These are phyloP conservation scores for Solanum lycopersicoides DNA, from an alignment of 257 asterid species.

Conservation along the genomic window DNA sequence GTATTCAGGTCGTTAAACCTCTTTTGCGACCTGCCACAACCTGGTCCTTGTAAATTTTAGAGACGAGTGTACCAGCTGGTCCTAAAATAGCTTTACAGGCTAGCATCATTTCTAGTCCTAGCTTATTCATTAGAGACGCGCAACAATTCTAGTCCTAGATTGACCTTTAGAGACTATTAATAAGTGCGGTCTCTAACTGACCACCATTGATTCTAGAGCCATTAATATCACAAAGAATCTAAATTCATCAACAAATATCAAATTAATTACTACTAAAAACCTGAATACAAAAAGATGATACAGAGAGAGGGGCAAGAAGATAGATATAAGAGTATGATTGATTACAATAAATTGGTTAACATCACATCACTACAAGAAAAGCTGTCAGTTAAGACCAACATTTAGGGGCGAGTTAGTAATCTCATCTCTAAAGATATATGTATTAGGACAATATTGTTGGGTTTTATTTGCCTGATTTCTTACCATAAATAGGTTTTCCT, in stretches of 20 bases:
- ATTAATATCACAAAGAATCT: background rate
- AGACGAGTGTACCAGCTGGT: background rate
- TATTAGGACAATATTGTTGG: too few relatives aligned
- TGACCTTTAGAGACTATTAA: background rate
- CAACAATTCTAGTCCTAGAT: background rate
- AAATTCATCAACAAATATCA: background rate
- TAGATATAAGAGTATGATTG: background rate
- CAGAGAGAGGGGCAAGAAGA: background rate
- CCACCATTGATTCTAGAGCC: background rate
- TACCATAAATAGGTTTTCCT: too few relatives aligned
- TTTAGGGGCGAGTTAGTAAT: too few relatives aligned
- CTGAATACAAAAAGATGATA: too few relatives aligned
- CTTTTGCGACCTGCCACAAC: background rate
- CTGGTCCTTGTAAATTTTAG: background rate
- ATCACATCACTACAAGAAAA: background rate
- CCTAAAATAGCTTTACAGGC: background rate
- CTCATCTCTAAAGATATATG: too few relatives aligned
- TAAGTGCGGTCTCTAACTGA: background rate
- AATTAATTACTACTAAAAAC: too few relatives aligned
- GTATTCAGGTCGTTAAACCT: background rate
- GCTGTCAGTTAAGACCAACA: too few relatives aligned
- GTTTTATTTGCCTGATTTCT: too few relatives aligned
- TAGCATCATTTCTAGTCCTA: background rate
- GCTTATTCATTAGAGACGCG: background rate
- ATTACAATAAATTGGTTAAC: background rate